Evolutionary conservation across 768 basidiomycete genomes (phyloP).

Genomic region (Rhodotorula babjevae): DNA sequence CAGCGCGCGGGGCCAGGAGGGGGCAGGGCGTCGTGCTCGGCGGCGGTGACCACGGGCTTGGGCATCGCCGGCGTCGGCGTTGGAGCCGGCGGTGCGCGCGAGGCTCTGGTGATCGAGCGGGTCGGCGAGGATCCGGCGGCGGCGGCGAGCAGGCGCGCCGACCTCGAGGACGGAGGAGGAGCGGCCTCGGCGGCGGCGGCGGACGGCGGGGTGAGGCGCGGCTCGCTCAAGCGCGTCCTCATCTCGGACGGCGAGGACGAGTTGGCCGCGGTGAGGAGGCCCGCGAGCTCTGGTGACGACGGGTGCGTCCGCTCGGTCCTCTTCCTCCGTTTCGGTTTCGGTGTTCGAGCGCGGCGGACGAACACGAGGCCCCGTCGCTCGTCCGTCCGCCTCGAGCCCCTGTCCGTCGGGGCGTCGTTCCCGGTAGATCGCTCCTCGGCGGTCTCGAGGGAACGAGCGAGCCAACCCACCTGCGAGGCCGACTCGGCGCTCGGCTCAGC

Average conservation of each 20-base stretch:
- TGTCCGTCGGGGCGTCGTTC: neutral
- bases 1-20: neutral
- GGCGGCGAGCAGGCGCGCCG: too few relatives aligned
- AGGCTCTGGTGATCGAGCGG: constrained; percentile 9
- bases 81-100: neutral
- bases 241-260: constrained; percentile 6
- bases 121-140: neutral
- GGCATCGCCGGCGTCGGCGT: constrained; percentile 7
- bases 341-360: too few relatives aligned
- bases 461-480: too few relatives aligned
- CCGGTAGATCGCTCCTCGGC: neutral
- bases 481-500: too few relatives aligned
- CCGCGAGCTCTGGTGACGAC: neutral
- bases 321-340: neutral
- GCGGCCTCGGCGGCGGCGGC: neutral
- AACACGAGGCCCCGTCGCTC: neutral
- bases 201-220: neutral
- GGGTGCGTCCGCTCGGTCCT: neutral
- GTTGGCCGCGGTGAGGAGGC: neutral
- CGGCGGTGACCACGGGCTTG: neutral
- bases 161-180: neutral
- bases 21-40: neutral
- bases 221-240: constrained; percentile 12
- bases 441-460: too few relatives aligned
- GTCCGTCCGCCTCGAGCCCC: neutral